Evolutionary conservation across 108 stramenopile genomes (phyloP).

Genomic region (Cyclotella kingstonii): DNA sequence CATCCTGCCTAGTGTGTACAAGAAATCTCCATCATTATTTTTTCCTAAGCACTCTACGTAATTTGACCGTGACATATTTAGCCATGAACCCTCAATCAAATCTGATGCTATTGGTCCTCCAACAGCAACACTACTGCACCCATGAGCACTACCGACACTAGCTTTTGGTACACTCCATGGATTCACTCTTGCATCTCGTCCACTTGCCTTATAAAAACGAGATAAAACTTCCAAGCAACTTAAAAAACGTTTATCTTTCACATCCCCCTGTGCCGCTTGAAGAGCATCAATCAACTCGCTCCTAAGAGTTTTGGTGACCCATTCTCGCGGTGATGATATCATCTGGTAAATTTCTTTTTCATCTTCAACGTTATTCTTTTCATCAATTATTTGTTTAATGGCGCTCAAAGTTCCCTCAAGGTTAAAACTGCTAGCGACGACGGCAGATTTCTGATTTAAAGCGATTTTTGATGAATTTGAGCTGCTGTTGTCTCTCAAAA

Average conservation of each 20-base stretch:
- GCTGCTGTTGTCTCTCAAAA: too few relatives aligned
- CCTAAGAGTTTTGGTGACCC: constrained; percentile 37
- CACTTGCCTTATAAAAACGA: constrained; percentile 38
- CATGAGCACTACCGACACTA: constrained; percentile 24
- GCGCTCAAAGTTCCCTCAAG: constrained; percentile 37
- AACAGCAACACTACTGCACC: constrained; percentile 18
- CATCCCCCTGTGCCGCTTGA: constrained; percentile 34
- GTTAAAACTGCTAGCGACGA: constrained; percentile 16
- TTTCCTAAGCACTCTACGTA: constrained; percentile 74
- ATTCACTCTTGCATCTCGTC: constrained; percentile 44
- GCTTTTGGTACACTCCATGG: constrained; percentile 38
- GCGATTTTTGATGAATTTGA: background rate
- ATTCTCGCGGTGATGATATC: constrained; percentile 35
- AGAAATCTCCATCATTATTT: constrained; percentile 63
- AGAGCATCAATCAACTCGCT: constrained; percentile 48
- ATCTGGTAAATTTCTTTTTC: constrained; percentile 46
- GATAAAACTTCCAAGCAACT: constrained; percentile 34
- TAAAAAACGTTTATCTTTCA: constrained; percentile 36
- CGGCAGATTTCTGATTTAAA: background rate
- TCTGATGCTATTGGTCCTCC: constrained; percentile 37
- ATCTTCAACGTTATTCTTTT: constrained; percentile 39
- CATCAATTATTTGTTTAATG: constrained; percentile 35
- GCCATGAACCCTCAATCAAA: constrained; percentile 68
- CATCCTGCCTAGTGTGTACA: constrained; percentile 81
- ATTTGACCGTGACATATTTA: constrained; percentile 75